A percentile compares a stretch with the other conserved stretches of the same genome.
Conservation (phyloP, 2,329 filamentous ascomycete genomes). For the Fusarium humuli region DNA sequence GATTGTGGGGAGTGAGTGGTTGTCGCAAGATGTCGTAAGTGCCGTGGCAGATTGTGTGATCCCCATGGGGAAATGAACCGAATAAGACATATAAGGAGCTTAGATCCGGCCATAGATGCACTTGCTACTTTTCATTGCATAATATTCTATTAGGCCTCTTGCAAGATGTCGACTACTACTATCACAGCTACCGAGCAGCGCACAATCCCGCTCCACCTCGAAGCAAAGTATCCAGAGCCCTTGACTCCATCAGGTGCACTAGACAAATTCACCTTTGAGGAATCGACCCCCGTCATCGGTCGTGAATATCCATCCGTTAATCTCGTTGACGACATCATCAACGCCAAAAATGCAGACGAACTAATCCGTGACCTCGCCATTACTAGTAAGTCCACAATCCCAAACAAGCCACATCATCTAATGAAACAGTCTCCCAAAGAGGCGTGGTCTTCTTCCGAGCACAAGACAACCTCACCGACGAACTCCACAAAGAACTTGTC, state of each 20-base stretch:
- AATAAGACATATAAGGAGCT: not conserved
- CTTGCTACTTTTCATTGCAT: not conserved
- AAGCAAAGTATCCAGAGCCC: conserved; percentile 16
- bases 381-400: conserved; percentile 57
- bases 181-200: conserved; percentile 8
- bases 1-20: not conserved
- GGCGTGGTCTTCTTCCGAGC: conserved; percentile 74
- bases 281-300: conserved; percentile 62
- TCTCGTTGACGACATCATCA: conserved; percentile 57
- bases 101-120: not conserved
- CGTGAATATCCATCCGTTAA: conserved; percentile 64
- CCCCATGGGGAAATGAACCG: not conserved
- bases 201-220: conserved; percentile 4
- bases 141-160: too few species aligned
- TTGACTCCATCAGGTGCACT: conserved; percentile 11
- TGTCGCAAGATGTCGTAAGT: conserved; percentile 4
- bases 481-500: conserved; percentile 70
- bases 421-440: conserved; percentile 66
- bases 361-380: conserved; percentile 70
- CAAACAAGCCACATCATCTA: accelerated
- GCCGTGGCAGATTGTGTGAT: conserved; percentile 13
- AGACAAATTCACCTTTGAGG: conserved; percentile 45
- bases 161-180: conserved; percentile 13
- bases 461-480: conserved; percentile 67
- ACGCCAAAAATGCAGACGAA: conserved; percentile 65